These are phyloP conservation scores for Penicillium capsulatum DNA, from an alignment of 2,329 filamentous ascomycete species.

Conservation along the genomic window DNA sequence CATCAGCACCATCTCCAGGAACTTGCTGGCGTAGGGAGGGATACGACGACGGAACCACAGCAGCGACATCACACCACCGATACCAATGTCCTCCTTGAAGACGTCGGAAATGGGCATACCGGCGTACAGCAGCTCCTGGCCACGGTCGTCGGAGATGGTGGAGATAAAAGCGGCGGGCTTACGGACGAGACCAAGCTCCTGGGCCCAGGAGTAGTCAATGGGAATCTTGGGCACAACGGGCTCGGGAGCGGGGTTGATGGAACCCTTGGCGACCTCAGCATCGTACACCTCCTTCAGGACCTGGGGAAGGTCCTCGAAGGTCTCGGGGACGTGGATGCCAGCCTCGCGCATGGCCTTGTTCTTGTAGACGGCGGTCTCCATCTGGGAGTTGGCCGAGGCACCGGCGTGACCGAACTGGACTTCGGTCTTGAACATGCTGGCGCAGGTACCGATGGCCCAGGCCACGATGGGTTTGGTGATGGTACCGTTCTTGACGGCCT, in stretches of 20 bases:
- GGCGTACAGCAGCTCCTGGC: constrained; percentile 96
- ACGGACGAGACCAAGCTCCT: constrained; percentile 98
- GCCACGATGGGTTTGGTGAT: constrained; percentile 99
- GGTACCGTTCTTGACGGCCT: constrained; percentile 87
- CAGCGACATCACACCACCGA: constrained; percentile 99
- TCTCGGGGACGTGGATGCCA: constrained; percentile 89
- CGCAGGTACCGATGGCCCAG: constrained; percentile 98
- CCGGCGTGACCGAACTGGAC: constrained; percentile 99
- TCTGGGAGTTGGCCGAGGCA: constrained; percentile 97
- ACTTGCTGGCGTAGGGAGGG: constrained; percentile 93
- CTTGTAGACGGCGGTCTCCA: constrained; percentile 94
- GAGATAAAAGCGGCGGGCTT: constrained; percentile 99
- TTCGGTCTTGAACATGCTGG: constrained; percentile 99
- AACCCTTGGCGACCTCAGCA: constrained; percentile 77
- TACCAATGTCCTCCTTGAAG: constrained; percentile 97
- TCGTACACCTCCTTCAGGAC: constrained; percentile 79
- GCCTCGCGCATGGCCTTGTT: constrained; percentile 96
- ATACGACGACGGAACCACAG: constrained; percentile 99
- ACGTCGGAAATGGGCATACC: constrained; percentile 99
- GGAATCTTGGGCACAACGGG: constrained; percentile 97
- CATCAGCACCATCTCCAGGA: constrained; percentile 99
- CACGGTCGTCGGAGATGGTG: constrained; percentile 99
- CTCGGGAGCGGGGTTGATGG: constrained; percentile 80
- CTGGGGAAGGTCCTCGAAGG: constrained; percentile 89
- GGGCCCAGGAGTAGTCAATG: constrained; percentile 99